phyloP scores from a whole-genome alignment of 441 rosid genomes.

The Hura crepitans region DNA sequence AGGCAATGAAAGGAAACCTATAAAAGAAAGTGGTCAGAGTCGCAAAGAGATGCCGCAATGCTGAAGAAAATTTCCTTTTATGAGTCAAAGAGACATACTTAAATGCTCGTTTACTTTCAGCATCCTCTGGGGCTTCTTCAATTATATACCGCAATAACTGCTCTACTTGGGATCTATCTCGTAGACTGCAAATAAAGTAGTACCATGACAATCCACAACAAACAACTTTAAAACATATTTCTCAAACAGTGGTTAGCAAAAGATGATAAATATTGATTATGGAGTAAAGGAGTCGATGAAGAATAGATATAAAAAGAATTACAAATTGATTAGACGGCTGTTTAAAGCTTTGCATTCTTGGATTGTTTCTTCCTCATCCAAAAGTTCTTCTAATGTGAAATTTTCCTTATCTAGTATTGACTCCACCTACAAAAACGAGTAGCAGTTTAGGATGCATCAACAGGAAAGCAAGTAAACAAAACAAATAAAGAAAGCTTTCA shows the following conservation, averaged over 20 bases:
- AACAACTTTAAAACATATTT: constrained; percentile 11
- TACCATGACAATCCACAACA: constrained; percentile 13
- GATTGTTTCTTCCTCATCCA: constrained; percentile 95
- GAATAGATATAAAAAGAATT: constrained; percentile 21
- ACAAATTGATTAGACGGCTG: constrained; percentile 89
- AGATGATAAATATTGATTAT: neutral
- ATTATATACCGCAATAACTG: constrained; percentile 61
- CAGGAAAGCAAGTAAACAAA: neutral
- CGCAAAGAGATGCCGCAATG: constrained; percentile 2
- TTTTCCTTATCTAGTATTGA: constrained; percentile 77
- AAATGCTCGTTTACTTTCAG: constrained; percentile 77
- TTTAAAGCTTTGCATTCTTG: constrained; percentile 97
- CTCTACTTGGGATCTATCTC: constrained; percentile 77
- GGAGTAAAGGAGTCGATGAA: neutral
- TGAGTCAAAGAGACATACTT: constrained; percentile 48
- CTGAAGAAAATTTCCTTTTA: neutral
- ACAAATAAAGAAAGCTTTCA: no score
- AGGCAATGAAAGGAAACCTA: constrained; percentile 94
- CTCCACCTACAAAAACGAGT: constrained; percentile 61
- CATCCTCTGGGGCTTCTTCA: constrained; percentile 79
- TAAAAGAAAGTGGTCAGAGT: constrained; percentile 18
- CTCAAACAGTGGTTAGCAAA: neutral
- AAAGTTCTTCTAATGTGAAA: constrained; percentile 89
- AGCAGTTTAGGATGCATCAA: constrained; percentile 5
- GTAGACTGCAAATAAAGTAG: constrained; percentile 45